These are phyloP conservation scores for Mycena crocata DNA, from an alignment of 768 basidiomycete species.

Conservation along the genomic window DNA sequence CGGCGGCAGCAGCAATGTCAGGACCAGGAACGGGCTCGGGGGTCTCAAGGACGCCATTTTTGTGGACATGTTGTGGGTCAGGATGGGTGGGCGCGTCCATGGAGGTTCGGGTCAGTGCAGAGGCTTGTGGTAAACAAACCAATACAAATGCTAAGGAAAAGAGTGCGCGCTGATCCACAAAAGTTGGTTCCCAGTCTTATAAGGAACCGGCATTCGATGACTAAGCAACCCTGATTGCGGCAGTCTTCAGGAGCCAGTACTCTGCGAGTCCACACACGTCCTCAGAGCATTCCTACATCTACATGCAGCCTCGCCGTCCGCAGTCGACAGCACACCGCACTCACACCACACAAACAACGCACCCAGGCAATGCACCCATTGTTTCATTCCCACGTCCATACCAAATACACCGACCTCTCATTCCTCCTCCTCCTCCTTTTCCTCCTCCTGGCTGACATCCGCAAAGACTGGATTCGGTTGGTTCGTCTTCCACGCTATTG, in stretches of 20 bases:
- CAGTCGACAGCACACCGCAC: too few species aligned
- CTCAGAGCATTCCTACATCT: constrained; percentile 18
- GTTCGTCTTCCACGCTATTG: constrained; percentile 85
- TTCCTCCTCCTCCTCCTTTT: constrained; percentile 54
- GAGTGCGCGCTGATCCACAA: too few species aligned
- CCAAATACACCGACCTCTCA: constrained; percentile 25
- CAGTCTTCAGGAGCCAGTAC: too few species aligned
- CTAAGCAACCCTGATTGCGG: too few species aligned
- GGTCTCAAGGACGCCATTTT: constrained; percentile 46
- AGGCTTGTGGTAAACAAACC: too few species aligned
- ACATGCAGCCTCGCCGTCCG: constrained; percentile 27
- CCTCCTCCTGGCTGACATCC: constrained; percentile 68
- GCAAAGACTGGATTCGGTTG: constrained; percentile 91
- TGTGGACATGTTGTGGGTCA: constrained; percentile 38
- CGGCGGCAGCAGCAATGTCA: constrained; percentile 45
- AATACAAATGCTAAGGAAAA: too few species aligned
- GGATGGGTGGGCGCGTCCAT: constrained; percentile 29
- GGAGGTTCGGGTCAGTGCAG: too few species aligned
- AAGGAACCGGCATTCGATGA: too few species aligned
- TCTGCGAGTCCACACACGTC: too few species aligned
- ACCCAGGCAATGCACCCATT: constrained; percentile 36
- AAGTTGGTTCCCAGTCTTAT: too few species aligned
- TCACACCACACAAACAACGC: too few species aligned
- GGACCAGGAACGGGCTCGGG: constrained; percentile 45
- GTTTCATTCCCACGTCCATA: constrained; percentile 25